Conservation (phyloP, 1,284 basidiomycete genomes). For the Tetrapyrgos nigripes region DNA sequence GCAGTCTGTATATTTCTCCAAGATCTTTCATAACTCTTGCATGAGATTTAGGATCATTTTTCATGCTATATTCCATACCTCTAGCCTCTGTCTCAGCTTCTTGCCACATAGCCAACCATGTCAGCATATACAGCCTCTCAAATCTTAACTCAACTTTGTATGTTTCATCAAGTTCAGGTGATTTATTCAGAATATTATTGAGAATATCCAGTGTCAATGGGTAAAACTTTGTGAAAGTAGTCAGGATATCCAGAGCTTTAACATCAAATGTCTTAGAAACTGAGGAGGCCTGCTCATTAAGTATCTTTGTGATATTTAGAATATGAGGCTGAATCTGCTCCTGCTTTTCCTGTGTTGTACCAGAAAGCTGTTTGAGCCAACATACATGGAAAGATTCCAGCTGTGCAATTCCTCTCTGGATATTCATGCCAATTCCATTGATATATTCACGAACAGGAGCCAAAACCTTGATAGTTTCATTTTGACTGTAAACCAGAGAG, state of each 20-base stretch:
- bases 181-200: neutral
- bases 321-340: neutral
- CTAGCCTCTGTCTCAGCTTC: neutral
- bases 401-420: neutral
- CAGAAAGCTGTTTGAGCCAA: neutral
- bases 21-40: constrained; percentile 4
- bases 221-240: neutral
- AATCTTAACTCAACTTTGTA: neutral
- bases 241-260: neutral
- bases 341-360: neutral
- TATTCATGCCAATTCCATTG: neutral
- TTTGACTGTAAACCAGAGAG: neutral
- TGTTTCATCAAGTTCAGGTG: neutral
- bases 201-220: neutral
- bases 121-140: neutral
- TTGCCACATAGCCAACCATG: neutral
- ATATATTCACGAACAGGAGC: neutral
- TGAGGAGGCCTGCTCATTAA: neutral
- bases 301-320: neutral
- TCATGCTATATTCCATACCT: neutral
- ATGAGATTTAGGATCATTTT: constrained; percentile 1
- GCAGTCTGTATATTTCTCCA: neutral
- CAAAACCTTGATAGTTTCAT: neutral
- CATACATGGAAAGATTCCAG: neutral
- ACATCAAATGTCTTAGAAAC: neutral